These are phyloP conservation scores for Myochromella boudieri DNA, from an alignment of 768 basidiomycete genomes.

Conservation along the genomic window DNA sequence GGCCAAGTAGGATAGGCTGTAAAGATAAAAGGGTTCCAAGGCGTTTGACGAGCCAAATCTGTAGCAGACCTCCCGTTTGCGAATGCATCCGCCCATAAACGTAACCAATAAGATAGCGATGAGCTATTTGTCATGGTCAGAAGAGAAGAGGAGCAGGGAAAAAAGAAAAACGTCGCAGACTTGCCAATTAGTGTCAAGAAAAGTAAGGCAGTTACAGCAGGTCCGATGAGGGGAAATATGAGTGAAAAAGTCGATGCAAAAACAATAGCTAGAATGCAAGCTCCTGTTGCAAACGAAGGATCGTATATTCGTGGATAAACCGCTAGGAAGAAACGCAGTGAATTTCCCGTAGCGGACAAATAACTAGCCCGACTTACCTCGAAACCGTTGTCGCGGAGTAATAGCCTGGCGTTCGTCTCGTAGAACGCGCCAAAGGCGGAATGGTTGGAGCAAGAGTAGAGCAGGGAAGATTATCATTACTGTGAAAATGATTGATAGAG, in stretches of 20 bases:
- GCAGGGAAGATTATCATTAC: slow-evolving; percentile 71
- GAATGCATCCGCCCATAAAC: slow-evolving; percentile 73
- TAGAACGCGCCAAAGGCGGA: slow-evolving; percentile 56
- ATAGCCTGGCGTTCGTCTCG: slow-evolving; percentile 57
- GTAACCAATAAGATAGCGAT: slow-evolving; percentile 77
- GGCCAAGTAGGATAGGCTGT: slow-evolving; percentile 74
- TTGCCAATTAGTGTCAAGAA: slow-evolving; percentile 66
- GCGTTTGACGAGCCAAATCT: slow-evolving; percentile 74
- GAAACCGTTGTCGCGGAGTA: slow-evolving; percentile 78
- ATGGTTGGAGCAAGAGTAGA: slow-evolving; percentile 70
- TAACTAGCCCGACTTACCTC: slow-evolving; percentile 47
- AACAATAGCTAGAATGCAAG: slow-evolving; percentile 65
- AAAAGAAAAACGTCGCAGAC: slow-evolving; percentile 19
- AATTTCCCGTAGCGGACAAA: slow-evolving; percentile 5
- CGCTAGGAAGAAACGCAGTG: slow-evolving; percentile 33
- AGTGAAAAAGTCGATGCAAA: slow-evolving; percentile 74
- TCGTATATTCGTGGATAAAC: slow-evolving; percentile 73
- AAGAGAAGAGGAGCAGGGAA: background rate
- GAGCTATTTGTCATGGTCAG: slow-evolving; percentile 45
- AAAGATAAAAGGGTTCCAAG: slow-evolving; percentile 69
- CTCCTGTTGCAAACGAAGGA: slow-evolving; percentile 63
- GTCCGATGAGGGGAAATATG: slow-evolving; percentile 75
- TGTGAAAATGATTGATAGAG: slow-evolving; percentile 57
- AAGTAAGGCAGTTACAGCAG: slow-evolving; percentile 65
- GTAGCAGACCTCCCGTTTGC: slow-evolving; percentile 72